phyloP scores from a whole-genome alignment of 148 eudicot species.

The Nepenthes mirabilis region DNA sequence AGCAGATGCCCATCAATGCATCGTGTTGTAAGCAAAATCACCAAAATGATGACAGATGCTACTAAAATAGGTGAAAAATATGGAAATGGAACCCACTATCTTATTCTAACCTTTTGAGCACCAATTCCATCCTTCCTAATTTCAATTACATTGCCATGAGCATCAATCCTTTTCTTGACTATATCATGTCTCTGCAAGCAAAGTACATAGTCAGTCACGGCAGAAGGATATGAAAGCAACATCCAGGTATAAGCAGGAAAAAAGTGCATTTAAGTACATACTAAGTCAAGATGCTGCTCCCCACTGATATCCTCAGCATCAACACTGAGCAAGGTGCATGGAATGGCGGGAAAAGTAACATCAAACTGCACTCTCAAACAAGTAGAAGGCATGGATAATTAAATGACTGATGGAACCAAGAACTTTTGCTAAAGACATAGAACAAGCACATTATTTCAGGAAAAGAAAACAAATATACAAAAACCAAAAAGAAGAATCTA shows the following conservation, averaged over 20 bases:
- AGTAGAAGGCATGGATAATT: conserved; percentile 7
- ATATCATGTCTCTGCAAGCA: conserved; percentile 79
- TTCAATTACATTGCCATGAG: conserved; percentile 57
- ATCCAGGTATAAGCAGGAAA: background rate
- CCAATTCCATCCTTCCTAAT: conserved; percentile 62
- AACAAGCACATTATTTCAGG: background rate
- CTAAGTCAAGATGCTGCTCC: conserved; percentile 86
- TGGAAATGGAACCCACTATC: too few species aligned
- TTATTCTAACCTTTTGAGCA: conserved; percentile 62
- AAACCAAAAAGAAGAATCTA: background rate
- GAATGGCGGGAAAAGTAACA: conserved; percentile 76
- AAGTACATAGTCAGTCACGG: background rate
- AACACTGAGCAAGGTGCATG: conserved; percentile 70
- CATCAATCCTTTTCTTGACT: conserved; percentile 73
- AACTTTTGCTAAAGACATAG: background rate
- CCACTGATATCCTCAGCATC: conserved; percentile 98
- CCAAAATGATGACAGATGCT: background rate
- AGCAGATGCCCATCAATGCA: too few species aligned
- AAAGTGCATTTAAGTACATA: conserved; percentile 22
- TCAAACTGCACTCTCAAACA: conserved; percentile 64
- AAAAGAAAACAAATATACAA: background rate
- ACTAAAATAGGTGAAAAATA: background rate
- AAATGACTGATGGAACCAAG: background rate
- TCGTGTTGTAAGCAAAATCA: background rate
- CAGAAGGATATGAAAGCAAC: background rate